phyloP scores from a whole-genome alignment of 306 rosid genomes.

The Dicorynia guianensis region DNA sequence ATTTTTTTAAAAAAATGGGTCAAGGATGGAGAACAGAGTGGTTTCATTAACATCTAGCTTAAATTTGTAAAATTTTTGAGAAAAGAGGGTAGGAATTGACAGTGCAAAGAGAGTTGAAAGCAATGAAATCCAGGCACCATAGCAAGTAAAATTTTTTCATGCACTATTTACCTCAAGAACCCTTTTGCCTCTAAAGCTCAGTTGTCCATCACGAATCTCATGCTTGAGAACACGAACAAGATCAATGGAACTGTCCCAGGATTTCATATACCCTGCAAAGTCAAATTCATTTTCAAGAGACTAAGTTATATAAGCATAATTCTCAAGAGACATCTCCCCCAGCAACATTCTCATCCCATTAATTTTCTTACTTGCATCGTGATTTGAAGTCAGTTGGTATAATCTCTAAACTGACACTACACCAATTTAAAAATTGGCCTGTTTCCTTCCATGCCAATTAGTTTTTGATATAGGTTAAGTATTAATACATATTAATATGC shows the following conservation, averaged over 20 bases:
- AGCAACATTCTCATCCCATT: background rate
- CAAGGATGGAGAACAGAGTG: constrained; percentile 26
- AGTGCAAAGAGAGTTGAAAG: constrained; percentile 7
- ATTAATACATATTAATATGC: background rate
- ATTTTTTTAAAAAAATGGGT: constrained; percentile 15
- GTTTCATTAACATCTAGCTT: constrained; percentile 23
- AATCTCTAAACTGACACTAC: constrained; percentile 6
- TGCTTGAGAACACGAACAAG: constrained; percentile 89
- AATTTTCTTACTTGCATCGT: background rate
- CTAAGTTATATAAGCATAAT: constrained; percentile 30
- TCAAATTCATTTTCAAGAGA: constrained; percentile 38
- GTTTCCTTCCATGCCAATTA: constrained; percentile 34
- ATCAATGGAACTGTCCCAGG: constrained; percentile 89
- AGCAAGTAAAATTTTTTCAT: constrained; percentile 27
- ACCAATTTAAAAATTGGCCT: constrained; percentile 20
- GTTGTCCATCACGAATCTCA: constrained; percentile 96
- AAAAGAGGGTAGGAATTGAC: constrained; percentile 2
- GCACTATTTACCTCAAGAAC: constrained; percentile 79
- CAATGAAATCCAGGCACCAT: constrained; percentile 25
- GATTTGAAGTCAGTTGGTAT: background rate
- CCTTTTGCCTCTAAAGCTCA: constrained; percentile 94
- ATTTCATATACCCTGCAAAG: constrained; percentile 76
- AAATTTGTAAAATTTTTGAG: constrained; percentile 27
- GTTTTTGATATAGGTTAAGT: background rate
- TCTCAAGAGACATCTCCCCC: constrained; percentile 28